Percentiles rank a stretch among this genome's conserved stretches.
phyloP scores from a whole-genome alignment of 2,329 filamentous ascomycete species.

The Calonectria henricotiae region DNA sequence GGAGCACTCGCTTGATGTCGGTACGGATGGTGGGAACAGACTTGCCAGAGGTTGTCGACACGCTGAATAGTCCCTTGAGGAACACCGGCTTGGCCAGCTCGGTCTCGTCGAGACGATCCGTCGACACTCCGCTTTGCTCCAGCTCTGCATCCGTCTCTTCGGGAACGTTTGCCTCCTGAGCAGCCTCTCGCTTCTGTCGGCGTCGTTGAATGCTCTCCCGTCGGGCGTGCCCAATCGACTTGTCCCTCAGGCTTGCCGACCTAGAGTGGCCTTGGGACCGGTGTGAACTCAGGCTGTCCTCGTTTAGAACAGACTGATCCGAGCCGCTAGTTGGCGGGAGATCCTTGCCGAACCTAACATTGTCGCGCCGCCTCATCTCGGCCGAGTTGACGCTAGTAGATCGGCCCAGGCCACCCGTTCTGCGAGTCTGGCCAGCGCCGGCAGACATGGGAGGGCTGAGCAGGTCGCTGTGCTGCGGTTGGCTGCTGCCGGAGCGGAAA shows the following conservation, averaged over 20 bases:
- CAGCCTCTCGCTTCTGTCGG: conserved; percentile 81
- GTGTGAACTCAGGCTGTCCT: conserved; percentile 67
- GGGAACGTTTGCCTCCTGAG: conserved; percentile 83
- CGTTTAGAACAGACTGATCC: conserved; percentile 78
- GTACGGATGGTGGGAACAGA: conserved; percentile 87
- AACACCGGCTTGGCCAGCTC: conserved; percentile 95
- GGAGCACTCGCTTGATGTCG: conserved; percentile 92
- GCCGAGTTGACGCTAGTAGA: conserved; percentile 95
- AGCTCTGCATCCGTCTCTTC: conserved; percentile 93
- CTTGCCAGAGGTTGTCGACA: conserved; percentile 95
- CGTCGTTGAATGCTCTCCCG: conserved; percentile 94
- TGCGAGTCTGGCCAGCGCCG: conserved; percentile 71
- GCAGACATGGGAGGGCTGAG: conserved; percentile 81
- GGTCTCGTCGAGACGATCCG: conserved; percentile 76
- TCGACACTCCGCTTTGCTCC: conserved; percentile 74
- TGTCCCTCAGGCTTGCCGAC: conserved; percentile 81
- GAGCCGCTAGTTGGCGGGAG: conserved; percentile 85
- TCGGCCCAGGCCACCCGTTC: conserved; percentile 80
- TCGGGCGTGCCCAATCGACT: conserved; percentile 90
- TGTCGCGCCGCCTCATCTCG: conserved; percentile 79
- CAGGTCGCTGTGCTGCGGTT: conserved; percentile 84
- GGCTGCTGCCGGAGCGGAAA: conserved; percentile 72
- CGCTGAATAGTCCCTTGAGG: conserved; percentile 96
- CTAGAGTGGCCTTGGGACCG: conserved; percentile 70
- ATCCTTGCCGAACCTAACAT: conserved; percentile 70